Base-by-base conservation (phyloP, 208 protist genomes). In the Balamuthia mandrillaris region DNA sequence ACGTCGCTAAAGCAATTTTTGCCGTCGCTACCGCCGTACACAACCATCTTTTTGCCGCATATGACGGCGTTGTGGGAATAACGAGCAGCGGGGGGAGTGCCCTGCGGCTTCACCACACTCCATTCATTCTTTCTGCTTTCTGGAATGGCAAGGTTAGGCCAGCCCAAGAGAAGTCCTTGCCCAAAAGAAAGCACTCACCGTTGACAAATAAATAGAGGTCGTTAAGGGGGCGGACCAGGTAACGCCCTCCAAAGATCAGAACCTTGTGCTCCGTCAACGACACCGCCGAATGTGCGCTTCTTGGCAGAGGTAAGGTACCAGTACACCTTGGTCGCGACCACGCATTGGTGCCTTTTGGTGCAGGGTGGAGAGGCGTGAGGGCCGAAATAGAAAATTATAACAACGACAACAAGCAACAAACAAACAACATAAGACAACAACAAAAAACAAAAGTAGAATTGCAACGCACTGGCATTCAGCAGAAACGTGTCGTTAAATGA, bases 41-140 rank as follows among this genome's bases (percentile, higher is more conserved):
- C 65, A 31, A 74, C 41, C 65, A 74, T 74, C 41, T 74, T 52
- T 37, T 74, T 37, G 41, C 51, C 51, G 41, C 65, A 74, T 24
- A 74, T 44, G 41, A 42, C 65, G n/a, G 65, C 65, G 39, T 37
- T 42, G 39, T 74, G 65, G 65, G 41, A 52, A 42, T 37, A 74
- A 31, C 65, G 65, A 21, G 65, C 41, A 42, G 41, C 51, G 33
- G 65, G 65, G 41, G 65, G 65, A 14, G 65, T 74, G 65, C 65
- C 65, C 41, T 74, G 65, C 39, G 65, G 45, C 65, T 74, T 74
- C n/a, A 74, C 51, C n/a, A 74, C 14, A 42, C 65, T 74, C 65
- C 65, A 74, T 37, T 74, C 65, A 42, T 74, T 74, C 65, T 74
- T 74, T n/a, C 41, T 74, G 27, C 65, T 44, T 31, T 74, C 65